Evolutionary conservation across 2,329 filamentous ascomycete genomes (phyloP).

Genomic region (Calonectria pteridis): DNA sequence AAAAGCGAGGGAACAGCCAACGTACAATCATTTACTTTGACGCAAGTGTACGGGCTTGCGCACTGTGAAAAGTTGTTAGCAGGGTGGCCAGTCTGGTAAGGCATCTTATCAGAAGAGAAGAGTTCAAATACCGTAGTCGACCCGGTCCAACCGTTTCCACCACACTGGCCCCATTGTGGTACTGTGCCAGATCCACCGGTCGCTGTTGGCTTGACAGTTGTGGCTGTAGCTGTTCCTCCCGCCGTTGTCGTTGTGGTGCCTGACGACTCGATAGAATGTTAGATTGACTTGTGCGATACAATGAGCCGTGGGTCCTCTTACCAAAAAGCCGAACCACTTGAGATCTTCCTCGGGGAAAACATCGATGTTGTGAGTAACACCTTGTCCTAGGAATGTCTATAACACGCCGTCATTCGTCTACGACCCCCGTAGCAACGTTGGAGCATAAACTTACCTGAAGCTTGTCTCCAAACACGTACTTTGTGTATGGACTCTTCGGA

Average conservation of each 20-base stretch:
- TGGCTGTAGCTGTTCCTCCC: conserved; percentile 19
- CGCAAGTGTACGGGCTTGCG: conserved; percentile 23
- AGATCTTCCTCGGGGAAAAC: conserved; percentile 36
- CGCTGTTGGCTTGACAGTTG: neutral
- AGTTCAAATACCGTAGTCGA: conserved; percentile 17
- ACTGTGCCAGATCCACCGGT: conserved; percentile 20
- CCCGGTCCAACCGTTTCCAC: conserved; percentile 29
- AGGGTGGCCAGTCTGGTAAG: neutral
- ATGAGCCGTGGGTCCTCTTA: neutral
- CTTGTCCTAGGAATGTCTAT: conserved; percentile 34
- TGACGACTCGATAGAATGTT: neutral
- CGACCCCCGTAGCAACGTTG: no score
- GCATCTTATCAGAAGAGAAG: neutral
- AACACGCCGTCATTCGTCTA: neutral
- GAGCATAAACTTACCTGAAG: conserved; percentile 23
- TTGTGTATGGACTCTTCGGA: conserved; percentile 54
- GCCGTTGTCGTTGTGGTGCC: neutral
- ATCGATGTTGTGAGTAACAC: conserved; percentile 34
- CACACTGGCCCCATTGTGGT: conserved; percentile 38
- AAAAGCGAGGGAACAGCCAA: neutral
- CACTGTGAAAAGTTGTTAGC: conserved; percentile 23
- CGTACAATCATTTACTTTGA: conserved; percentile 35
- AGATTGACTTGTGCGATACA: neutral
- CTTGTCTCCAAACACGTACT: conserved; percentile 53
- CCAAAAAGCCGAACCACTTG: conserved; percentile 35